A percentile compares a stretch with the other conserved stretches of the same genome.
These are phyloP conservation scores for Cicer bijugum DNA, from an alignment of 306 rosid species.

Conservation along the genomic window DNA sequence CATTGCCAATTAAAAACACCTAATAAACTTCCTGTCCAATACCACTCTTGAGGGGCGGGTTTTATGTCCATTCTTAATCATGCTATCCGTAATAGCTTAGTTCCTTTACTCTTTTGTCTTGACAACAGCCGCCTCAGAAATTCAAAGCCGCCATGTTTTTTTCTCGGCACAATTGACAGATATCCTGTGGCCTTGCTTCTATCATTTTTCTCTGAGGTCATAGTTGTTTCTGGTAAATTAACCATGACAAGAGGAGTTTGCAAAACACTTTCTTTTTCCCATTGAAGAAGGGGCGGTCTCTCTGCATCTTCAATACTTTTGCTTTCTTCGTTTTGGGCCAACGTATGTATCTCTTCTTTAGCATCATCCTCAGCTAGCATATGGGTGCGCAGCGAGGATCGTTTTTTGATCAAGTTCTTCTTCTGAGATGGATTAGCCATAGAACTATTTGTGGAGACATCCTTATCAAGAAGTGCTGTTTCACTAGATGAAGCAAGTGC, in stretches of 20 bases:
- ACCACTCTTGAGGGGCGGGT: background rate
- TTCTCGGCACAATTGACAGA: constrained; percentile 55
- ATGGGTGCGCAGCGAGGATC: constrained; percentile 61
- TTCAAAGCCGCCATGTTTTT: constrained; percentile 62
- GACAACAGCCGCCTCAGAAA: constrained; percentile 65
- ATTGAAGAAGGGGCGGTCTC: constrained; percentile 42
- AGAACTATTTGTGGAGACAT: constrained; percentile 46
- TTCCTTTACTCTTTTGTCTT: constrained; percentile 54
- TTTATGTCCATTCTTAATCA: constrained; percentile 41
- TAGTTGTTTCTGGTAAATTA: constrained; percentile 36
- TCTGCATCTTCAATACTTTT: constrained; percentile 39
- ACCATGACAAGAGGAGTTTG: constrained; percentile 38
- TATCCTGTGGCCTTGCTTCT: constrained; percentile 43
- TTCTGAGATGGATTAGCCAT: constrained; percentile 45
- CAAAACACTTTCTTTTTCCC: constrained; percentile 42
- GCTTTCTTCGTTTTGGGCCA: constrained; percentile 45
- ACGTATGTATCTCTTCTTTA: constrained; percentile 33
- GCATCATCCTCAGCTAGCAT: constrained; percentile 71
- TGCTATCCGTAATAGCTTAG: constrained; percentile 42
- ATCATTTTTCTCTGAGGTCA: constrained; percentile 44
- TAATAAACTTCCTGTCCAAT: constrained; percentile 16
- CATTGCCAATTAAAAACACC: constrained; percentile 37
- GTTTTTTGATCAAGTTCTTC: constrained; percentile 58
- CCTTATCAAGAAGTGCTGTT: constrained; percentile 52
- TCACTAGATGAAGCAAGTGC: constrained; percentile 75